These are phyloP conservation scores for Tuber microsphaerosporum DNA, from an alignment of 495 filamentous ascomycete genomes.

Conservation along the genomic window DNA sequence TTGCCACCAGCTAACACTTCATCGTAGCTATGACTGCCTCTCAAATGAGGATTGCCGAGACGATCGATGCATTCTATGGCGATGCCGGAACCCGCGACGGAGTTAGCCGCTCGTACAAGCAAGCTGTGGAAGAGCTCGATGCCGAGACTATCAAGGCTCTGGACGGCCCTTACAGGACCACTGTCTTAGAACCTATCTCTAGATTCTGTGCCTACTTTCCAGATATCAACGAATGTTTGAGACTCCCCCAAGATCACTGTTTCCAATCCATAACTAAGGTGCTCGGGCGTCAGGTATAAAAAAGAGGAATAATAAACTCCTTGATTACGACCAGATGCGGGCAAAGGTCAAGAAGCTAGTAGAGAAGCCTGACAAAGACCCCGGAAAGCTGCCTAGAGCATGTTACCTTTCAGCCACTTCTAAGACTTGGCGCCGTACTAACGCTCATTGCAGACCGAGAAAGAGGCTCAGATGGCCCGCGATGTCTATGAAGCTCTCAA, in stretches of 20 bases:
- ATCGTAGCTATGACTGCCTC: conserved; percentile 88
- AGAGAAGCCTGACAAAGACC: conserved; percentile 98
- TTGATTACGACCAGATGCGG: conserved; percentile 93
- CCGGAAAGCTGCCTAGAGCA: conserved; percentile 77
- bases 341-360: conserved; percentile 92
- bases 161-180: conserved; percentile 92
- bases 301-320: conserved; percentile 93
- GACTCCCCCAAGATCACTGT: neutral
- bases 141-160: conserved; percentile 96
- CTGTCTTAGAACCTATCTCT: conserved; percentile 88
- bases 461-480: conserved; percentile 87
- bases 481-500: conserved; percentile 91
- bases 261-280: neutral
- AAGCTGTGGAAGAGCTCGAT: conserved; percentile 93
- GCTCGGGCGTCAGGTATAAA: conserved; percentile 63
- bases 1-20: neutral
- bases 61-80: conserved; percentile 98
- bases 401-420: neutral
- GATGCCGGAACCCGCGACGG: conserved; percentile 91
- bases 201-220: conserved; percentile 98
- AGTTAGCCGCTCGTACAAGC: conserved; percentile 91
- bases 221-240: conserved; percentile 90
- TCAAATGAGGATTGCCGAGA: conserved; percentile 98
- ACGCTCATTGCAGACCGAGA: conserved; percentile 52
- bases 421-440: neutral